A percentile compares a stretch with the other conserved stretches of the same genome.
phyloP scores from a whole-genome alignment of 768 basidiomycete species.

The Trametes sanguinea region DNA sequence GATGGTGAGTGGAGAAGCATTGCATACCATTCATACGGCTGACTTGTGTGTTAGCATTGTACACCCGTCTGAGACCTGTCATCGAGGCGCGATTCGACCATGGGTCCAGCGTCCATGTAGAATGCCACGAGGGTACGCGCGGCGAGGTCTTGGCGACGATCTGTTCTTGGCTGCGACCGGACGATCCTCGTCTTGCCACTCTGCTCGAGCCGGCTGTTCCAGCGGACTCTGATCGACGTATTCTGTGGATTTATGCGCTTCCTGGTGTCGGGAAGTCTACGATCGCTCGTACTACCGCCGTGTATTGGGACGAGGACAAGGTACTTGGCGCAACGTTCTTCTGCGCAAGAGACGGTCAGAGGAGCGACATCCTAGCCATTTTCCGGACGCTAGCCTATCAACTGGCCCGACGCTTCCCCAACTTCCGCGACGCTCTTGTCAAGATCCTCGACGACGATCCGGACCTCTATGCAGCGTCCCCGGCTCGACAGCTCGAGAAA shows the following conservation, averaged over 20 bases:
- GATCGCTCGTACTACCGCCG: constrained; percentile 10
- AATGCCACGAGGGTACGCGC: background rate
- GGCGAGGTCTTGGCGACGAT: background rate
- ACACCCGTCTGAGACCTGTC: background rate
- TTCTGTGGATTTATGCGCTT: constrained; percentile 19
- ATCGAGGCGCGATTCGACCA: background rate
- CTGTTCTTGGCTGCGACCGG: background rate
- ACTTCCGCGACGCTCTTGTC: background rate
- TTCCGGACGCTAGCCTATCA: constrained; percentile 20
- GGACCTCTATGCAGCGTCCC: background rate
- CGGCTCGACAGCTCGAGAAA: constrained; percentile 10
- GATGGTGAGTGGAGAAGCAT: background rate
- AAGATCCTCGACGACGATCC: background rate
- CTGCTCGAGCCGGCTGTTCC: background rate
- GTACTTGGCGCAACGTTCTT: constrained; percentile 22
- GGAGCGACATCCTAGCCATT: constrained; percentile 8
- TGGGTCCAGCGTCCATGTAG: background rate
- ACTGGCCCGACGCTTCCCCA: constrained; percentile 2
- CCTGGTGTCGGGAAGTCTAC: constrained; percentile 21
- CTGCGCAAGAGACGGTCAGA: constrained; percentile 18
- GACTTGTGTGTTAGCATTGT: background rate
- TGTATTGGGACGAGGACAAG: background rate
- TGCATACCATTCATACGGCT: background rate
- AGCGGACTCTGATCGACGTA: background rate
- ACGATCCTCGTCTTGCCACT: background rate